phyloP scores from a whole-genome alignment of 331 rosid species.

The Prunus yedoensis region DNA sequence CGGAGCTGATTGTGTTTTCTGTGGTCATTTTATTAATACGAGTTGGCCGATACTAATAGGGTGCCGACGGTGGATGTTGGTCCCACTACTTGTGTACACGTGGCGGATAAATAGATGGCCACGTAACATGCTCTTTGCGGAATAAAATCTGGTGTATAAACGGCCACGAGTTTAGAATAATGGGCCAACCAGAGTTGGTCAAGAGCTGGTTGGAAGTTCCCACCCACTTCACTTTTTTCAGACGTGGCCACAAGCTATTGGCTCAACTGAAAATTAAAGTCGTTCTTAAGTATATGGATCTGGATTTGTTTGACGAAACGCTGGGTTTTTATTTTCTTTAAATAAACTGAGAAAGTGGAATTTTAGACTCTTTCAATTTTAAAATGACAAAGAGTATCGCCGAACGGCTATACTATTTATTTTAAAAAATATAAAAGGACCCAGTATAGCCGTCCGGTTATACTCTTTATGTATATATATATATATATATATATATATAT shows the following conservation, averaged over 20 bases:
- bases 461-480: no score
- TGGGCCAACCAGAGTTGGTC: background rate
- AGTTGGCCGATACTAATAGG: background rate
- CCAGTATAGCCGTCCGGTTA: no score
- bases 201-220: background rate
- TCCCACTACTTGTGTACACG: background rate
- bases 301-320: no score
- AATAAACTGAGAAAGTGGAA: no score
- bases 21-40: background rate
- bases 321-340: no score
- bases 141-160: slow-evolving; percentile 4
- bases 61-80: background rate
- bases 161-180: slow-evolving; percentile 7
- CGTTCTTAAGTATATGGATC: background rate
- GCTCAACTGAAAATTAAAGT: background rate
- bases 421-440: no score
- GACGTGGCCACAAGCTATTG: background rate
- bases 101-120: background rate
- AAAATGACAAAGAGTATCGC: no score
- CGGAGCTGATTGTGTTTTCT: background rate
- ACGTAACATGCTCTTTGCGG: background rate
- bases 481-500: no score
- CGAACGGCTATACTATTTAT: no score
- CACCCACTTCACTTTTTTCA: background rate
- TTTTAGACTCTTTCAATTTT: no score